These are phyloP conservation scores for Porcisia hertigi DNA, from an alignment of 208 protist genomes.

Conservation along the genomic window DNA sequence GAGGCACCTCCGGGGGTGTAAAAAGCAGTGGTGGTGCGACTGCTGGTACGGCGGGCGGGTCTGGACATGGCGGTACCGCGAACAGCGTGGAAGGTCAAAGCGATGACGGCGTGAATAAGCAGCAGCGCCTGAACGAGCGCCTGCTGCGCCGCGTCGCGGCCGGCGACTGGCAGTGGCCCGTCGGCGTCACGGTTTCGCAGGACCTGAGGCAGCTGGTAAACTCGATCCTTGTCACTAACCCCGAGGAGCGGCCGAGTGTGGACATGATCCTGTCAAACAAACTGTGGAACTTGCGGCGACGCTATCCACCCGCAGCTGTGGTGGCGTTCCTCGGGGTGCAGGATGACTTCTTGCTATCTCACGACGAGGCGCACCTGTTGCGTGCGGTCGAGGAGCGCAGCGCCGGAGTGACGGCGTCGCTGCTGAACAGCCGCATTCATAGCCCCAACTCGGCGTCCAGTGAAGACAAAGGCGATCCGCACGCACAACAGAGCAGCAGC, in stretches of 20 bases:
- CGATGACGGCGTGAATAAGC: conserved; percentile 9
- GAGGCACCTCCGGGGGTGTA: neutral
- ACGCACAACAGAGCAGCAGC: conserved; percentile 11
- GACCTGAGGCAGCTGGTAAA: conserved; percentile 73
- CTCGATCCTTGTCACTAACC: conserved; percentile 55
- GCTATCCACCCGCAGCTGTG: conserved; percentile 67
- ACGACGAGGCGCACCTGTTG: conserved; percentile 79
- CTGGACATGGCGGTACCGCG: neutral
- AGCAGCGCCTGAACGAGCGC: conserved; percentile 49
- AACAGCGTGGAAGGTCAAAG: neutral
- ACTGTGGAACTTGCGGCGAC: conserved; percentile 72
- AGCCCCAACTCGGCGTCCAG: conserved; percentile 21
- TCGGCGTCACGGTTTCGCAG: conserved; percentile 49
- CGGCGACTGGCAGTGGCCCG: conserved; percentile 81
- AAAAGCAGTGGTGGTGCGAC: neutral
- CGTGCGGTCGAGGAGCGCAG: conserved; percentile 84
- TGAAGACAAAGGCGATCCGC: conserved; percentile 5
- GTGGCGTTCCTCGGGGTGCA: conserved; percentile 82
- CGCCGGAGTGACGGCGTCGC: conserved; percentile 67
- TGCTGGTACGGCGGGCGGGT: neutral
- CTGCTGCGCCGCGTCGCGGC: conserved; percentile 75
- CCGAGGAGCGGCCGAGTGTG: conserved; percentile 68
- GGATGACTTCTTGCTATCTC: conserved; percentile 79
- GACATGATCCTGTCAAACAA: conserved; percentile 54
- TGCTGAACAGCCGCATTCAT: conserved; percentile 49